Evolutionary conservation across 2,329 filamentous ascomycete species (phyloP).

Genomic region (Cadophora malorum): DNA sequence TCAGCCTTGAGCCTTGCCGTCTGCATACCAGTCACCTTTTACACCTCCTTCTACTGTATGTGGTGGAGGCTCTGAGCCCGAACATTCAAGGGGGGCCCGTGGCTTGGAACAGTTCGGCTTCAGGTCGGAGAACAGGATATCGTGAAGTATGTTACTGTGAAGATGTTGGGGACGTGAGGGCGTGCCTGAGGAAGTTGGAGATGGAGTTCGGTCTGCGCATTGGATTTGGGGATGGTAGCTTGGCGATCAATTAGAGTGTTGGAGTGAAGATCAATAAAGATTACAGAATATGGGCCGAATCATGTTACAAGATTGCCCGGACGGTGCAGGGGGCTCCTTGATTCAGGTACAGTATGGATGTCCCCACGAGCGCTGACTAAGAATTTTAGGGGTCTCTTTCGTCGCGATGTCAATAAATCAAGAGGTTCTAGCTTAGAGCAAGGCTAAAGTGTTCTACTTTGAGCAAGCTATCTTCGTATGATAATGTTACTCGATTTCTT

Average conservation of each 20-base stretch:
- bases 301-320: constrained; percentile 34
- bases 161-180: constrained; percentile 5
- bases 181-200: constrained; percentile 3
- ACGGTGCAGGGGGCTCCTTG: constrained; percentile 26
- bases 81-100: constrained; percentile 42
- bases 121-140: not conserved
- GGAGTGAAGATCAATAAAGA: constrained; percentile 25
- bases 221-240: constrained; percentile 25
- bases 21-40: constrained; percentile 49
- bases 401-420: constrained; percentile 6
- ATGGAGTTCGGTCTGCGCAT: constrained; percentile 27
- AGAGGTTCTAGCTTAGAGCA: not conserved
- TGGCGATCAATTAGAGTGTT: constrained; percentile 25
- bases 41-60: constrained; percentile 42
- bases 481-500: no score
- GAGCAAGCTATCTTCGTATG: not conserved
- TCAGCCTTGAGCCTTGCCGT: constrained; percentile 62
- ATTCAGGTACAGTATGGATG: constrained; percentile 22
- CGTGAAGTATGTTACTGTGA: constrained; percentile 7
- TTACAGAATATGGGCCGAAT: constrained; percentile 28
- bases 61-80: constrained; percentile 38
- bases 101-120: constrained; percentile 29
- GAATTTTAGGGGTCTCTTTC: not conserved
- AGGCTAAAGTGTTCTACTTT: not conserved
- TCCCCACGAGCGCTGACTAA: constrained; percentile 17